Percentiles rank a stretch among this genome's conserved stretches.
Evolutionary conservation across 108 stramenopile genomes (phyloP).

Genomic region (Bacterosira constricta): DNA sequence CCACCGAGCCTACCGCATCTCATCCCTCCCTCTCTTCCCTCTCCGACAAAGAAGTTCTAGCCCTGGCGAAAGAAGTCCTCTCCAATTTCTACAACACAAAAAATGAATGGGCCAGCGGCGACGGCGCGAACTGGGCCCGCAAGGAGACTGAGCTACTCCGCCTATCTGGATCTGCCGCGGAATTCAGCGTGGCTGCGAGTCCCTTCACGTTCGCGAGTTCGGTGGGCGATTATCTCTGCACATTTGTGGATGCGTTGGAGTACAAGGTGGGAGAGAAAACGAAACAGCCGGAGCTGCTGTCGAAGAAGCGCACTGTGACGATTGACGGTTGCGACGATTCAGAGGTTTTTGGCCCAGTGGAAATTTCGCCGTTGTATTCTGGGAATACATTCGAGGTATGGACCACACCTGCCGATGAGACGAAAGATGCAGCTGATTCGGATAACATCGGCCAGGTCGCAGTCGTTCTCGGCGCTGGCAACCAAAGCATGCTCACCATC

Average conservation of each 20-base stretch:
- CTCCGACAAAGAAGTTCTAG: not conserved
- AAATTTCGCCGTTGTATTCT: too few relatives aligned
- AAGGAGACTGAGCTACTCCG: constrained; percentile 1
- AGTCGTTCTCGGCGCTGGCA: constrained; percentile 35
- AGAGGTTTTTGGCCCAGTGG: not conserved
- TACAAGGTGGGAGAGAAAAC: not conserved
- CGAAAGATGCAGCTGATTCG: not conserved
- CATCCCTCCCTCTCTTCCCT: not conserved
- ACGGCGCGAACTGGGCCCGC: not conserved
- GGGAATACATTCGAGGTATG: not conserved
- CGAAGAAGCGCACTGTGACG: not conserved
- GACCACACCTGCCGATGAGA: not conserved
- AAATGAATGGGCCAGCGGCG: not conserved
- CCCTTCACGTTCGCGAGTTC: not conserved
- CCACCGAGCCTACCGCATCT: not conserved
- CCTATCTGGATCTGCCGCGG: not conserved
- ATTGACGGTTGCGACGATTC: not conserved
- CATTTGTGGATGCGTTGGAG: constrained; percentile 9
- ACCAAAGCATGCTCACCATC: constrained; percentile 16
- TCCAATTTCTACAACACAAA: not conserved
- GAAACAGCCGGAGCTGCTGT: constrained; percentile 4
- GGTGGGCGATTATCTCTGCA: not conserved
- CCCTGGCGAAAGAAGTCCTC: constrained; percentile 6
- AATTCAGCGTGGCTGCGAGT: not conserved
- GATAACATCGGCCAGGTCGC: not conserved